A percentile compares a stretch with the other conserved stretches of the same genome.
Evolutionary conservation across 2,329 filamentous ascomycete species (phyloP).

Genomic region (Taxawa tesnikishii): DNA sequence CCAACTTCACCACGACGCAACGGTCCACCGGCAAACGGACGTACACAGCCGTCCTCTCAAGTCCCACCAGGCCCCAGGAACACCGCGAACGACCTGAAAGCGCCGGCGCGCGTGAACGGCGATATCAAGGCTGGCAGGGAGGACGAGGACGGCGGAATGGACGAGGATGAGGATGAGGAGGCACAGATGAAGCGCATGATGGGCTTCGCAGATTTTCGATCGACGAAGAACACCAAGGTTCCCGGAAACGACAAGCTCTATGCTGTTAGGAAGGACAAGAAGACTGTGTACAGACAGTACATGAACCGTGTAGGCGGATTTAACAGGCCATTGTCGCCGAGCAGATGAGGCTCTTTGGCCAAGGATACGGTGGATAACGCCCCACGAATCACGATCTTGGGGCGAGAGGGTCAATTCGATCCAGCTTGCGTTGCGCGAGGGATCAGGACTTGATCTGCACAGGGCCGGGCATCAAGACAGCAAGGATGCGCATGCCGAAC

Average conservation of each 20-base stretch:
- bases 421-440: too few species aligned
- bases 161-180: constrained; percentile 45
- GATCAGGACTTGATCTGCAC: too few species aligned
- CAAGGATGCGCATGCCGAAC: too few species aligned
- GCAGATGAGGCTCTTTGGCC: constrained; percentile 34
- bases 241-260: constrained; percentile 70
- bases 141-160: constrained; percentile 11
- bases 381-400: constrained; percentile 12
- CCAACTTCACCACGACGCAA: neutral
- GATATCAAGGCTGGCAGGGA: constrained; percentile 1
- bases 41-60: neutral
- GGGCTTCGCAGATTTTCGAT: constrained; percentile 78
- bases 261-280: constrained; percentile 81
- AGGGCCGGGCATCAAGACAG: too few species aligned
- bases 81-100: neutral
- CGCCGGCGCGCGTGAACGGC: too few species aligned
- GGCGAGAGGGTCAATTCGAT: too few species aligned
- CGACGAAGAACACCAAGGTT: constrained; percentile 81
- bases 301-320: constrained; percentile 81
- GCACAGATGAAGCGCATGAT: constrained; percentile 72
- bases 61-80: neutral
- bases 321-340: constrained; percentile 52
- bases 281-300: constrained; percentile 90
- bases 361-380: too few species aligned
- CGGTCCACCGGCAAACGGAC: too few species aligned